phyloP scores from a whole-genome alignment of 1,139 yeast genomes.

The Blastobotrys indianensis region DNA sequence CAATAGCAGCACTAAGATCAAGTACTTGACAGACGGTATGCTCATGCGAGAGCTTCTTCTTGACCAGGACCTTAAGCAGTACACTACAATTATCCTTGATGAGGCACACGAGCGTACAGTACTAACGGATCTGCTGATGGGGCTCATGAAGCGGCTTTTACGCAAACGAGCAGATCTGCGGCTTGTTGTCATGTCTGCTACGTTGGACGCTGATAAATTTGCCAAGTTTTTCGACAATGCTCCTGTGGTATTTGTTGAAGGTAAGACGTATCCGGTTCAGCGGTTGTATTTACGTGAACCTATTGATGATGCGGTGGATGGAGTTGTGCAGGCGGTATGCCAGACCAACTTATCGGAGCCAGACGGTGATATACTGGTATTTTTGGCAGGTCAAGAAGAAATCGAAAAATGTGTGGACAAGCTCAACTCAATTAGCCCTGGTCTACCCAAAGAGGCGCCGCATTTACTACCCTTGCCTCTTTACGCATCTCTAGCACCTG shows the following conservation, averaged over 20 bases:
- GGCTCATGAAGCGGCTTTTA: constrained; percentile 69
- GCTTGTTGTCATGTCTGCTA: constrained; percentile 85
- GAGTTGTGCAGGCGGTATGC: constrained; percentile 64
- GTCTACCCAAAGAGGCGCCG: constrained; percentile 71
- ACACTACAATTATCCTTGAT: constrained; percentile 78
- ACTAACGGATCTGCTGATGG: constrained; percentile 81
- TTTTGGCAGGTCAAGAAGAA: constrained; percentile 95
- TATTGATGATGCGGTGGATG: constrained; percentile 78
- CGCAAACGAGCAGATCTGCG: constrained; percentile 37
- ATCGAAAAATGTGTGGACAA: constrained; percentile 77
- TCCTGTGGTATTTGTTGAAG: constrained; percentile 79
- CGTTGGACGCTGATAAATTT: constrained; percentile 88
- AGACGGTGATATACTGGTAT: constrained; percentile 81
- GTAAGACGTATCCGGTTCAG: constrained; percentile 81
- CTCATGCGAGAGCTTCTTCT: constrained; percentile 82
- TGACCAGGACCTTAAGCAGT: constrained; percentile 56
- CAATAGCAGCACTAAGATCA: constrained; percentile 53
- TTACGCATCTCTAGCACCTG: constrained; percentile 88
- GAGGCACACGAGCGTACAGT: constrained; percentile 98
- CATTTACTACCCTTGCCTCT: constrained; percentile 70
- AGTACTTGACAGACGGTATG: constrained; percentile 97
- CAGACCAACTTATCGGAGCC: constrained; percentile 77
- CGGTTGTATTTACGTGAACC: constrained; percentile 55
- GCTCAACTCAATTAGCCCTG: constrained; percentile 55
- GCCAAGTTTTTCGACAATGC: constrained; percentile 71